Conservation (phyloP, 2,329 filamentous ascomycete species). For the Pseudogymnoascus sp. region DNA sequence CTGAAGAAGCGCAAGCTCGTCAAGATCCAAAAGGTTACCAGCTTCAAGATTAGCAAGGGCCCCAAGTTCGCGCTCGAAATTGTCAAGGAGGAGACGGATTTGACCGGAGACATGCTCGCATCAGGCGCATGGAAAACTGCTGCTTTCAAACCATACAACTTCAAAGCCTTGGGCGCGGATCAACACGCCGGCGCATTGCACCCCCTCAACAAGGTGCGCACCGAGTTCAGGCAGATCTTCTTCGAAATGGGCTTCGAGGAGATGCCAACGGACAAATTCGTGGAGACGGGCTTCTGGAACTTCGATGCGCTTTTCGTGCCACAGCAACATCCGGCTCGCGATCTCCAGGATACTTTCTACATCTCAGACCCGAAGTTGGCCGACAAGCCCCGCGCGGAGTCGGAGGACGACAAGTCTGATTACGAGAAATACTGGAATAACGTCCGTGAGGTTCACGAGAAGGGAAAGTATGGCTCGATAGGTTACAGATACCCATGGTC, state of each 20-base stretch:
- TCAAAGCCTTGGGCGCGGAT: constrained; percentile 55
- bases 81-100: constrained; percentile 85
- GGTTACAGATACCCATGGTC: constrained; percentile 95
- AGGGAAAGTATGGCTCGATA: constrained; percentile 87
- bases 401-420: constrained; percentile 50
- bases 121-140: constrained; percentile 87
- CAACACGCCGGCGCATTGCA: constrained; percentile 54
- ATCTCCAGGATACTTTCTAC: constrained; percentile 98
- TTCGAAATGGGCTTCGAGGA: constrained; percentile 98
- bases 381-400: constrained; percentile 54
- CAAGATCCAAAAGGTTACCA: constrained; percentile 72
- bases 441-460: constrained; percentile 76
- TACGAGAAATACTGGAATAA: constrained; percentile 86
- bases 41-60: constrained; percentile 77
- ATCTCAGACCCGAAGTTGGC: constrained; percentile 79
- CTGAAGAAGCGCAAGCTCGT: constrained; percentile 90
- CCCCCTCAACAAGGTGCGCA: constrained; percentile 85
- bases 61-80: constrained; percentile 83
- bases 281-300: constrained; percentile 98
- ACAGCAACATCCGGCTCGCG: constrained; percentile 93
- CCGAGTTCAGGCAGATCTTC: constrained; percentile 96
- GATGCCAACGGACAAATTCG: constrained; percentile 90
- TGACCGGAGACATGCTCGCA: constrained; percentile 87
- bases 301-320: constrained; percentile 95
- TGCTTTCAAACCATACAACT: constrained; percentile 78